Conservation (phyloP, 148 eudicot genomes). For the Fagopyrum esculentum region DNA sequence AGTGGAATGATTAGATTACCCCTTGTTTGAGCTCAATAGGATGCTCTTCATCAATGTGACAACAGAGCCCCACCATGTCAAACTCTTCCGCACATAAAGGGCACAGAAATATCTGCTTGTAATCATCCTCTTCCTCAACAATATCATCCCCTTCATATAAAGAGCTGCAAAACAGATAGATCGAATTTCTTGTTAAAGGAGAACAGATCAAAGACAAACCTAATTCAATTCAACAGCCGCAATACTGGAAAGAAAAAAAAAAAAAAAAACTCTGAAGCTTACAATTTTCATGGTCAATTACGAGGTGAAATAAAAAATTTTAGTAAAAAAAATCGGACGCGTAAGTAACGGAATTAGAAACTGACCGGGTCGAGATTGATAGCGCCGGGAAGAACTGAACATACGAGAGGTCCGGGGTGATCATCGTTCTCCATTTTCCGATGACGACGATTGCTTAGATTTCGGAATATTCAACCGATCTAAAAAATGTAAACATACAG, state of each 20-base stretch:
- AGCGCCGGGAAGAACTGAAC: slow-evolving; percentile 40
- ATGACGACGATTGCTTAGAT: neutral
- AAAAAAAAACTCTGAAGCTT: neutral
- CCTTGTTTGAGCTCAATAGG: slow-evolving; percentile 68
- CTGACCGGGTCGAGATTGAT: slow-evolving; percentile 61
- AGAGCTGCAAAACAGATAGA: slow-evolving; percentile 30
- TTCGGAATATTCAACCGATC: neutral
- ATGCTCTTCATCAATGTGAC: slow-evolving; percentile 90
- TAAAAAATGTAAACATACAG: neutral
- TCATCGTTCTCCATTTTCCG: slow-evolving; percentile 29
- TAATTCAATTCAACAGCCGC: neutral
- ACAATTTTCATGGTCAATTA: neutral
- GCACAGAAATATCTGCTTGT: slow-evolving; percentile 67
- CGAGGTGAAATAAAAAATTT: neutral
- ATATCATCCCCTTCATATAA: slow-evolving; percentile 45
- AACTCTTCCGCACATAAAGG: slow-evolving; percentile 89
- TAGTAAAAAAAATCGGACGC: neutral
- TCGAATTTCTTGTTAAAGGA: too few relatives aligned
- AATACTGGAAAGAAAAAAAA: neutral
- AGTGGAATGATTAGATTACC: slow-evolving; percentile 43
- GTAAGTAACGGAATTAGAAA: neutral
- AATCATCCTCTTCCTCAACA: slow-evolving; percentile 53
- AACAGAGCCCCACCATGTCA: slow-evolving; percentile 83
- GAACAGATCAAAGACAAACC: neutral
- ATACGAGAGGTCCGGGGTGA: slow-evolving; percentile 40